Conservation (phyloP, 2,329 filamentous ascomycete species). For the Cordyceps sp. region DNA sequence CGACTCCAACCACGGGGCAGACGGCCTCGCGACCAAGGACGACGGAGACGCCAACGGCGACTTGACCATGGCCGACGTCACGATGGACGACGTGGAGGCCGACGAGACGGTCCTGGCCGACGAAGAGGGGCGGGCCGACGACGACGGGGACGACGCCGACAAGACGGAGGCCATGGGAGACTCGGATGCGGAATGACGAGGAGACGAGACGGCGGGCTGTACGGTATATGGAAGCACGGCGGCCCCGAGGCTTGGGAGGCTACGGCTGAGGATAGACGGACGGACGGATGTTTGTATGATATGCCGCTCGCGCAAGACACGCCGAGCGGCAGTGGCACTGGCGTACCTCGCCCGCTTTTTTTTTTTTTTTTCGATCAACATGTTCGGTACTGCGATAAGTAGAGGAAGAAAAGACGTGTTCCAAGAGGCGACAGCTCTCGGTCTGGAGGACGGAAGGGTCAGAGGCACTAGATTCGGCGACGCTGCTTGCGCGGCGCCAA, state of each 20-base stretch:
- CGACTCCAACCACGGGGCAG: slow-evolving; percentile 1
- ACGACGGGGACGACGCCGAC: slow-evolving; percentile 27
- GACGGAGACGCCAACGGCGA: slow-evolving; percentile 25
- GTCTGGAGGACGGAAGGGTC: too few species aligned
- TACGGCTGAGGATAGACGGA: not conserved
- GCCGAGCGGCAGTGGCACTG: too few species aligned
- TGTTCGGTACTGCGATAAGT: too few species aligned
- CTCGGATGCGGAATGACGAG: slow-evolving; percentile 15
- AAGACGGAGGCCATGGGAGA: slow-evolving; percentile 20
- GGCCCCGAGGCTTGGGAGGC: not conserved
- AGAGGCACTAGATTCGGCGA: too few species aligned
- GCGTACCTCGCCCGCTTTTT: too few species aligned
- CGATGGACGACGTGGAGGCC: slow-evolving; percentile 33
- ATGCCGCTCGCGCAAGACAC: too few species aligned
- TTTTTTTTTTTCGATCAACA: too few species aligned
- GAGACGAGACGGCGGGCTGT: not conserved
- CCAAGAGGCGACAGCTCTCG: too few species aligned
- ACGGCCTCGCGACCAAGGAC: slow-evolving; percentile 1
- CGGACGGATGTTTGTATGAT: too few species aligned
- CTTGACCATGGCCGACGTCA: slow-evolving; percentile 31
- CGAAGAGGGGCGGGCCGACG: slow-evolving; percentile 27
- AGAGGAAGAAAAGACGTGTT: too few species aligned
- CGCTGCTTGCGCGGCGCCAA: too few species aligned
- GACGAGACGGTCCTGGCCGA: slow-evolving; percentile 19
- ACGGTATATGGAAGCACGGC: too few species aligned